These are phyloP conservation scores for baker's yeast (Saccharomyces cerevisiae) DNA, from an alignment of 805 yeast species.

Conservation along the genomic window DNA sequence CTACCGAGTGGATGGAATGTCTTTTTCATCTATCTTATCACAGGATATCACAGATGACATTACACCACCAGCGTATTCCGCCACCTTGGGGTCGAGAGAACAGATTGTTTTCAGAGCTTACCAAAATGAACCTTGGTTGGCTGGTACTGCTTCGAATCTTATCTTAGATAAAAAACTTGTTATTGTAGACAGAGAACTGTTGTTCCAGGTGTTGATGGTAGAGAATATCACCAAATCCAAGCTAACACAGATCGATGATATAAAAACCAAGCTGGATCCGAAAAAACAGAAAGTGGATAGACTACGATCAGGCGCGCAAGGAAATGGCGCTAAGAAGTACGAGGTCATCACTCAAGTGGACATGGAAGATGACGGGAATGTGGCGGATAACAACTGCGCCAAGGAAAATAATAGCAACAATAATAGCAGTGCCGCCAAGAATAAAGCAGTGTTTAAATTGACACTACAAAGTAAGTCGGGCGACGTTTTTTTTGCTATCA, in stretches of 20 bases:
- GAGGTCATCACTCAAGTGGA: constrained; percentile 43
- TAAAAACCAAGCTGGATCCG: constrained; percentile 45
- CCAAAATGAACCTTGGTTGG: constrained; percentile 16
- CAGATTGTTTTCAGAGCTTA: constrained; percentile 11
- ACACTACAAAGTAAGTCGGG: constrained; percentile 49
- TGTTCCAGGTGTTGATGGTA: constrained; percentile 51
- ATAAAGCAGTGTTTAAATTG: constrained; percentile 39
- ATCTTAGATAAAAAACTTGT: constrained; percentile 13
- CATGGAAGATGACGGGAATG: constrained; percentile 32
- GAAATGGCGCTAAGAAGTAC: constrained; percentile 12
- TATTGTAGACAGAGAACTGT: constrained; percentile 20
- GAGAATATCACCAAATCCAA: constrained; percentile 46
- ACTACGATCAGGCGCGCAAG: constrained; percentile 23
- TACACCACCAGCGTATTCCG: constrained; percentile 3
- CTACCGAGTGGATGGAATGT: background rate
- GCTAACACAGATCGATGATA: constrained; percentile 46
- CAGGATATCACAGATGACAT: constrained; percentile 20
- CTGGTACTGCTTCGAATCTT: background rate
- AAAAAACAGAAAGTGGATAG: constrained; percentile 55
- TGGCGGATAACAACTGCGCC: background rate
- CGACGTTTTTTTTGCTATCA: constrained; percentile 49
- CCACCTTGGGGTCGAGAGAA: constrained; percentile 10
- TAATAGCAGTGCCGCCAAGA: constrained; percentile 2
- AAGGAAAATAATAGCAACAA: constrained; percentile 1
- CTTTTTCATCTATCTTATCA: constrained; percentile 13